Percentiles rank a stretch among this genome's conserved stretches.
Conservation (phyloP, 805 yeast genomes). For the Brettanomyces custersianus region DNA sequence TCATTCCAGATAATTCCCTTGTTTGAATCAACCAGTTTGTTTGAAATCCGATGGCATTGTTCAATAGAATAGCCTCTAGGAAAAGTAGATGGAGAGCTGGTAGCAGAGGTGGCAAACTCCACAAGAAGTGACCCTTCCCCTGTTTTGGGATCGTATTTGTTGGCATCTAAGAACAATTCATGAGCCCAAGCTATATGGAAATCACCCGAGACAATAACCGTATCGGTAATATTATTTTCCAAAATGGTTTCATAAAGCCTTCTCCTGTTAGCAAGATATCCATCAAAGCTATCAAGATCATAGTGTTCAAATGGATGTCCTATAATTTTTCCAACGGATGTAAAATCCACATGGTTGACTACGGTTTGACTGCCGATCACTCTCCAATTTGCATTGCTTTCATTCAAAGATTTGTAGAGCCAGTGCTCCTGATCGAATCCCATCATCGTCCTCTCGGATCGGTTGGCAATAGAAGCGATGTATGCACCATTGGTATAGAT, state of each 20-base stretch:
- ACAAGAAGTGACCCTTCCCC: conserved; percentile 18
- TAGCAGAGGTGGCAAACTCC: conserved; percentile 17
- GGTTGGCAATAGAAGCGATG: conserved; percentile 10
- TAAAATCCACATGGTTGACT: conserved; percentile 9
- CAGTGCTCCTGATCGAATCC: conserved; percentile 21
- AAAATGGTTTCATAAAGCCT: conserved; percentile 12
- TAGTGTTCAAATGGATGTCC: conserved; percentile 12
- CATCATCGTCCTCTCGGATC: conserved; percentile 18
- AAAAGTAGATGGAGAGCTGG: conserved; percentile 18
- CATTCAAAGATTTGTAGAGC: conserved; percentile 12
- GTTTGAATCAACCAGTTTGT: conserved; percentile 7
- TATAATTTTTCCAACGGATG: conserved; percentile 12
- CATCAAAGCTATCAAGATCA: conserved; percentile 21
- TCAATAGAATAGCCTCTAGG: conserved; percentile 6
- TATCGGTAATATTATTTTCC: conserved; percentile 9
- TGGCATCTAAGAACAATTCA: conserved; percentile 10
- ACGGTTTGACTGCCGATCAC: conserved; percentile 12
- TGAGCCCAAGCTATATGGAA: conserved; percentile 19
- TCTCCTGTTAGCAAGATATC: conserved; percentile 17
- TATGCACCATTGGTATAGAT: conserved; percentile 13
- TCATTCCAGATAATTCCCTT: conserved; percentile 11
- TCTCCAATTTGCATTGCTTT: conserved; percentile 11
- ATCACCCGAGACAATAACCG: conserved; percentile 17
- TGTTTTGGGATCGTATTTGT: conserved; percentile 11
- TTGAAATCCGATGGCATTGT: conserved; percentile 8